Evolutionary conservation across 768 basidiomycete species (phyloP).

Genomic region (Leccinum pellstonianum): DNA sequence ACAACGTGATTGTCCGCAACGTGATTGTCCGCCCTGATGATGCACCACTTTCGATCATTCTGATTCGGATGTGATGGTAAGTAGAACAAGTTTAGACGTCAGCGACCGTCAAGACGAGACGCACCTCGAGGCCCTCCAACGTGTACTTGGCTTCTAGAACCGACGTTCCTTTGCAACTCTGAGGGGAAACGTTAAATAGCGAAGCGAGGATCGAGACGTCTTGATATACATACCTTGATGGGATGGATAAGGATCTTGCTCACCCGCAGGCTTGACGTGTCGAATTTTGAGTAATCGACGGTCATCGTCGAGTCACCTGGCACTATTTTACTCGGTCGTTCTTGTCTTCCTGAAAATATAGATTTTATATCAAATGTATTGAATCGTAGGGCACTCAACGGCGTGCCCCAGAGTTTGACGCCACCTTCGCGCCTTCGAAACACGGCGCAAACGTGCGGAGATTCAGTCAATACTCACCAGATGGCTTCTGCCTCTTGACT

Average conservation of each 20-base stretch:
- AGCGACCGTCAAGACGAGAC: slow-evolving; percentile 10
- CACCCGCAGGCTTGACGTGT: slow-evolving; percentile 40
- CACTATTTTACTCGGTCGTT: neutral
- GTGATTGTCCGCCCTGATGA: slow-evolving; percentile 56
- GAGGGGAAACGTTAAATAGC: neutral
- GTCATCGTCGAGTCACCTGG: neutral
- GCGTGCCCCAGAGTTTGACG: neutral
- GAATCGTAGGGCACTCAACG: neutral
- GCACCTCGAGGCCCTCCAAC: slow-evolving; percentile 63
- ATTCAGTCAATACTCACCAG: slow-evolving; percentile 16
- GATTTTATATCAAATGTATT: slow-evolving; percentile 9
- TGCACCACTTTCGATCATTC: slow-evolving; percentile 73
- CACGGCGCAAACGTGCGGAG: neutral
- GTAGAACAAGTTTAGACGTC: neutral
- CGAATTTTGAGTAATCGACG: slow-evolving; percentile 23
- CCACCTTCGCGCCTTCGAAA: slow-evolving; percentile 2
- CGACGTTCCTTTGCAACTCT: slow-evolving; percentile 75
- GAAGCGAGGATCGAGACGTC: neutral
- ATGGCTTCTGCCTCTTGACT: neutral
- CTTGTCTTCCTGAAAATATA: slow-evolving; percentile 14
- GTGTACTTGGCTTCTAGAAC: slow-evolving; percentile 56
- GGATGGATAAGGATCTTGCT: slow-evolving; percentile 64
- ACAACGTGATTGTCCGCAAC: slow-evolving; percentile 45
- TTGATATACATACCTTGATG: slow-evolving; percentile 51
- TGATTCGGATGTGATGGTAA: slow-evolving; percentile 27